A percentile compares a stretch with the other conserved stretches of the same genome.
Evolutionary conservation across 2,329 filamentous ascomycete genomes (phyloP).

Genomic region (Bipolaris victoriae): DNA sequence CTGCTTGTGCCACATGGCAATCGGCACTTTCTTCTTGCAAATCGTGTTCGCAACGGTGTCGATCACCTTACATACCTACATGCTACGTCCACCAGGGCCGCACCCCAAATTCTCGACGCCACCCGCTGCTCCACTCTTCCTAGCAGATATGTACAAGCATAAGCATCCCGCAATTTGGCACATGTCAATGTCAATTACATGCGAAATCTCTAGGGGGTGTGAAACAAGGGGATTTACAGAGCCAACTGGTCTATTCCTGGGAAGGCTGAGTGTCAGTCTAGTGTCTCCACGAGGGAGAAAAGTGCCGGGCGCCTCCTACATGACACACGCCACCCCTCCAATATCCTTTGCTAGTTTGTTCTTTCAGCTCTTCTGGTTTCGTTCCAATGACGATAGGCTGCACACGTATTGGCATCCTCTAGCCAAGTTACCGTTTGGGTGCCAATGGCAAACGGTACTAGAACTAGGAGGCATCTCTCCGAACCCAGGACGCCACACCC

Average conservation of each 20-base stretch:
- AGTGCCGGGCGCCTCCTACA: neutral
- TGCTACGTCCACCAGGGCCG: neutral
- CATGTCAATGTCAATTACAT: constrained; percentile 6
- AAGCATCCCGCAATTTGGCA: neutral
- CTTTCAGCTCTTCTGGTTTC: neutral
- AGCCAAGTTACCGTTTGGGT: neutral
- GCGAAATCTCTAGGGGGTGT: neutral
- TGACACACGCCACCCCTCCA: neutral
- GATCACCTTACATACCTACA: constrained; percentile 6
- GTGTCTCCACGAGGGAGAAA: neutral
- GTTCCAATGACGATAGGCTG: neutral
- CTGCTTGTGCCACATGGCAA: neutral
- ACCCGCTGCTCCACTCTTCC: neutral
- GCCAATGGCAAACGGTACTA: neutral
- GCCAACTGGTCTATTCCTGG: neutral
- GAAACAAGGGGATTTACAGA: constrained; percentile 1
- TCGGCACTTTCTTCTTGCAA: constrained; percentile 6
- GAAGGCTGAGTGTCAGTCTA: constrained; percentile 6
- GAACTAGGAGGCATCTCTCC: constrained; percentile 8
- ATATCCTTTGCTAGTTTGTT: neutral
- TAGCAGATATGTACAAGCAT: neutral
- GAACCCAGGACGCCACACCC: constrained; percentile 10
- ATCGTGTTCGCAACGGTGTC: constrained; percentile 16
- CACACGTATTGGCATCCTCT: neutral
- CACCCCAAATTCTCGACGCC: constrained; percentile 1